Evolutionary conservation across 2,329 filamentous ascomycete genomes (phyloP).

Genomic region (Xylariaceae sp.): DNA sequence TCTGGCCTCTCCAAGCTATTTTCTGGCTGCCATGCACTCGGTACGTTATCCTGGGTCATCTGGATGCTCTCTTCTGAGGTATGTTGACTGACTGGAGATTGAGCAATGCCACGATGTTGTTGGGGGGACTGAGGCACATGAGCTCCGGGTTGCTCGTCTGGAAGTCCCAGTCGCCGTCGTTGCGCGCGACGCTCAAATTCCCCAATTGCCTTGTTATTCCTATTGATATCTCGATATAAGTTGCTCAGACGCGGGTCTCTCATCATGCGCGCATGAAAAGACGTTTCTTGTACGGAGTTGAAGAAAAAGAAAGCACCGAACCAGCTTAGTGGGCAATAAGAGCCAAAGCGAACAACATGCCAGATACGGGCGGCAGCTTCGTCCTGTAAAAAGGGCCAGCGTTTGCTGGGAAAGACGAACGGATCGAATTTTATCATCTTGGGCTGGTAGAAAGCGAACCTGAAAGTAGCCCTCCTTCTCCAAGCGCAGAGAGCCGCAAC

Average conservation of each 20-base stretch:
- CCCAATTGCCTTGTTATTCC: constrained; percentile 18
- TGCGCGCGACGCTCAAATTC: constrained; percentile 15
- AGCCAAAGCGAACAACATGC: constrained; percentile 41
- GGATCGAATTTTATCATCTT: constrained; percentile 38
- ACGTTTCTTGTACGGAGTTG: constrained; percentile 33
- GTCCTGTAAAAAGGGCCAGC: constrained; percentile 31
- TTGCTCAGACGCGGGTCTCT: constrained; percentile 35
- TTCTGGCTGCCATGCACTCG: constrained; percentile 4
- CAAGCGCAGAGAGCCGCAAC: constrained; percentile 33
- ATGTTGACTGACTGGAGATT: background rate
- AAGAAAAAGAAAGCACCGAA: constrained; percentile 36
- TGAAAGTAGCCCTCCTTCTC: constrained; percentile 38
- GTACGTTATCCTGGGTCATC: background rate
- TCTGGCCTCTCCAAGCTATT: constrained; percentile 1
- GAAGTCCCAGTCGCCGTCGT: constrained; percentile 6
- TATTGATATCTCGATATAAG: constrained; percentile 22
- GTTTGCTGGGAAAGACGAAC: constrained; percentile 33
- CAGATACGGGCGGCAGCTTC: constrained; percentile 35
- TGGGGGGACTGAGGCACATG: constrained; percentile 4
- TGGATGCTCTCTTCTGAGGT: background rate
- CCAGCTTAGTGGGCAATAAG: constrained; percentile 37
- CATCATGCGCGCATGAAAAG: constrained; percentile 24
- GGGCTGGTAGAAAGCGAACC: constrained; percentile 46
- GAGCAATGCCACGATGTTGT: background rate
- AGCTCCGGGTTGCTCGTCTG: background rate